Base-by-base conservation (phyloP, 331 rosid genomes). In the Spiraea crenata region DNA sequence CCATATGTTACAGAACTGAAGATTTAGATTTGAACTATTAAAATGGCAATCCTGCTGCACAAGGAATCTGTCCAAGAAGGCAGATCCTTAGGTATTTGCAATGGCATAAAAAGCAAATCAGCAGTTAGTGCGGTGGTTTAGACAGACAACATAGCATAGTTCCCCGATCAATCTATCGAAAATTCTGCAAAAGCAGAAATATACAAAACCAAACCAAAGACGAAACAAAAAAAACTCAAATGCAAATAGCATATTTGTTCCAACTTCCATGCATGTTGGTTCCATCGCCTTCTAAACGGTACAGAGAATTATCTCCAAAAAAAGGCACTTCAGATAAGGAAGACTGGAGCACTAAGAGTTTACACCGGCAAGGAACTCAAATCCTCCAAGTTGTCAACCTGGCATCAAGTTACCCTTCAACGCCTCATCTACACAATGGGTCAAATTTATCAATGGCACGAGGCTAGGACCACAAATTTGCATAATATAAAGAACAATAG, bases 401-500 rank as follows among this genome's bases (percentile, higher is more conserved):
- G 48, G 67, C 40, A 25, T 25, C 31, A 25, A 2, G 31, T 62
- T 37, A 61, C 73, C 63, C 69, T 50, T 87, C 87, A 90, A 55
- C 66, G 91, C 78, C 77, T 82, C 72, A 85, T 90, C 93, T 90
- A 89, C 85, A 78, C 71, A 25, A 60, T 15, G 72, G 50, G 48
- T 48, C 57, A 75, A 73, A 48, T 65, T 8, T 54, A 80, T 81
- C 69, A 82, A 39, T 57, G 34, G 16, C 39, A 44, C 20, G 35
- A 44, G 57, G 14, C 40, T 37, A 38, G 38, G 69, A 19, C 13
- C 9, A 35, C 10, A 25, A 49, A 49, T 67, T 37, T 3, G 40
- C 7, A 35, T 5, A 4, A 20, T 55, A 69, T 55, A 4, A 40
- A 5, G 4, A 40, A 9, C n/a, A 20, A 41, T 14, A 57, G 3